Conservation (phyloP, 768 basidiomycete species). For the Termitomyces sp. region DNA sequence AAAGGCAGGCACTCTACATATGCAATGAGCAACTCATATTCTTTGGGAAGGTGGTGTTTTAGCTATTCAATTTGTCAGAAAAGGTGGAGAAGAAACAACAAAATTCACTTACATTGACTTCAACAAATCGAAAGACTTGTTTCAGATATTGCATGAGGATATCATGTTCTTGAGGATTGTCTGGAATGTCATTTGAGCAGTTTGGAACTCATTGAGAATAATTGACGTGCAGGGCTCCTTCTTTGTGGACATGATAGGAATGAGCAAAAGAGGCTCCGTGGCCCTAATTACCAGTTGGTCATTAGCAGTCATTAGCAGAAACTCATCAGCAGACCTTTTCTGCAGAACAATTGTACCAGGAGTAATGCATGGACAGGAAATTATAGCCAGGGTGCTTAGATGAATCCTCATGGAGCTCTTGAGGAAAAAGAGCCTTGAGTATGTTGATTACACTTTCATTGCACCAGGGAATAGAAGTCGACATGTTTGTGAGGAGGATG, state of each 20-base stretch:
- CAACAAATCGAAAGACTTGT: neutral
- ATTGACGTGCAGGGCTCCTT: neutral
- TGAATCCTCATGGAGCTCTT: neutral
- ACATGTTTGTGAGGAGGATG: neutral
- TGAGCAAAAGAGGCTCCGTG: neutral
- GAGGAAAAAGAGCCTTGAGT: neutral
- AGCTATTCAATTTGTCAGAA: too few relatives aligned
- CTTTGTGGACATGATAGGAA: neutral
- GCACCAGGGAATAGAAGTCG: neutral
- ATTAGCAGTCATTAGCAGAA: too few relatives aligned
- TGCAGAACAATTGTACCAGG: neutral
- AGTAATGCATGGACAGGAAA: too few relatives aligned
- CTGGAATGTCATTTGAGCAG: neutral
- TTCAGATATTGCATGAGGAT: neutral
- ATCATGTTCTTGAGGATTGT: neutral
- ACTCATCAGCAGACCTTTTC: too few relatives aligned
- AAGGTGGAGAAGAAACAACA: too few relatives aligned
- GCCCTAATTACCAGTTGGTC: neutral
- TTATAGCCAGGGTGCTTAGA: neutral
- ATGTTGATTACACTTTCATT: neutral
- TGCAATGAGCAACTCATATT: constrained; percentile 13
- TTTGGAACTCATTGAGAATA: neutral
- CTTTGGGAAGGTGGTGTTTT: constrained; percentile 14
- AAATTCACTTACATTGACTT: neutral
- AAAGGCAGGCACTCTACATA: constrained; percentile 14